Evolutionary conservation across 495 filamentous ascomycete species (phyloP).

Genomic region (Usnea hakonensis): DNA sequence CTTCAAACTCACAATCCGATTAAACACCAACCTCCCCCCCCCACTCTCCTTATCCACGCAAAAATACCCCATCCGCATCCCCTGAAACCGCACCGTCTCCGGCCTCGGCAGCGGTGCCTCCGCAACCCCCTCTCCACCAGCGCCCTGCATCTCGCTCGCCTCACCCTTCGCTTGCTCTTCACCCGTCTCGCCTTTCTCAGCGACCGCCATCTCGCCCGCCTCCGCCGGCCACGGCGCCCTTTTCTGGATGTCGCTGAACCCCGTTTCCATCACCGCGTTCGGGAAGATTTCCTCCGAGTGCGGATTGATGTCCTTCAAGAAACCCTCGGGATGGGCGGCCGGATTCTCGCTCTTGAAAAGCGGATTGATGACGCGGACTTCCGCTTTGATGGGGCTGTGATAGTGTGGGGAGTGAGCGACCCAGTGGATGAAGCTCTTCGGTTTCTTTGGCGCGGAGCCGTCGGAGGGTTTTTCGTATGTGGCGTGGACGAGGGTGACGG

Average conservation of each 20-base stretch:
- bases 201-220: conserved; percentile 20
- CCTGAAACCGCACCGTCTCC: conserved; percentile 85
- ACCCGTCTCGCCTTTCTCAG: neutral
- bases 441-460: conserved; percentile 53
- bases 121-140: neutral
- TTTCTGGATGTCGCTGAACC: conserved; percentile 68
- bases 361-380: conserved; percentile 70
- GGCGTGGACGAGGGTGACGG: conserved; percentile 62
- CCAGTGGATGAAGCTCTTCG: conserved; percentile 92
- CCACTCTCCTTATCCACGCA: conserved; percentile 72
- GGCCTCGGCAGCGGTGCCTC: conserved; percentile 34
- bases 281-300: conserved; percentile 70
- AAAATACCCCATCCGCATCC: conserved; percentile 85
- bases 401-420: conserved; percentile 53
- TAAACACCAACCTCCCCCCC: conserved; percentile 70
- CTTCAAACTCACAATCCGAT: conserved; percentile 88
- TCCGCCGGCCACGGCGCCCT: conserved; percentile 74
- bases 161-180: neutral
- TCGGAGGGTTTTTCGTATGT: conserved; percentile 48
- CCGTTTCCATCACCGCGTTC: conserved; percentile 74
- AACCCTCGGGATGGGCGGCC: conserved; percentile 58
- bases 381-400: conserved; percentile 61
- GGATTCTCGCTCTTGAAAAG: conserved; percentile 86
- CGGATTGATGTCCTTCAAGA: conserved; percentile 76
- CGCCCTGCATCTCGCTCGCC: neutral